phyloP scores from a whole-genome alignment of 2,329 filamentous ascomycete genomes.

The Thielaviopsis cerberus region DNA sequence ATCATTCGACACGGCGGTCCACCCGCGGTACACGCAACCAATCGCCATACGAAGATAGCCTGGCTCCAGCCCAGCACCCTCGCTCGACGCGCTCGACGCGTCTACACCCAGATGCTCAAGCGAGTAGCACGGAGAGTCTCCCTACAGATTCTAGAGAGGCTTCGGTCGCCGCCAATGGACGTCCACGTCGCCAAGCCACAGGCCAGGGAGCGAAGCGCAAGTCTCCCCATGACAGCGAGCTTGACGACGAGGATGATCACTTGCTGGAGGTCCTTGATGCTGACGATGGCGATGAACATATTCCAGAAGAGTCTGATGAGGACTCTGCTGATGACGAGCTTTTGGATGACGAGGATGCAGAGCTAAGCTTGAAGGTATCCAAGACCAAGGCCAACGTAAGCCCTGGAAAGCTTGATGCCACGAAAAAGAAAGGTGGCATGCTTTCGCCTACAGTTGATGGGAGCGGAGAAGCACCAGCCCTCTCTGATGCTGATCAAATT shows the following conservation, averaged over 20 bases:
- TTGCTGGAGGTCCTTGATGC: constrained; percentile 54
- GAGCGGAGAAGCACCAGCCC: background rate
- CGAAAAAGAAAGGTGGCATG: constrained; percentile 2
- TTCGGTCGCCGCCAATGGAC: constrained; percentile 25
- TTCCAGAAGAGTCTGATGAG: constrained; percentile 38
- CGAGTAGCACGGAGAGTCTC: constrained; percentile 24
- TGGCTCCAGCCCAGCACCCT: background rate
- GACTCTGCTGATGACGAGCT: constrained; percentile 19
- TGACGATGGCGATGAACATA: constrained; percentile 51
- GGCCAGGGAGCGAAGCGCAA: constrained; percentile 30
- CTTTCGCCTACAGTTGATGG: constrained; percentile 8
- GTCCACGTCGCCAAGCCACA: constrained; percentile 31
- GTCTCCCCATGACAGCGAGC: constrained; percentile 1
- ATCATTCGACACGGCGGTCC: constrained; percentile 47
- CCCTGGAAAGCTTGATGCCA: constrained; percentile 19
- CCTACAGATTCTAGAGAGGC: constrained; percentile 4
- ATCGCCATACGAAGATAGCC: constrained; percentile 4
- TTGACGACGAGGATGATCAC: constrained; percentile 36
- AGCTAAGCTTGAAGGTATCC: constrained; percentile 15
- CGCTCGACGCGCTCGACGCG: constrained; percentile 34
- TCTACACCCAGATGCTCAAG: constrained; percentile 43
- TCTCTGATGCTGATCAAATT: background rate
- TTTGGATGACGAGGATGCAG: constrained; percentile 29
- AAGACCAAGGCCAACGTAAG: constrained; percentile 45
- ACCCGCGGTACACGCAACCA: constrained; percentile 55